A percentile compares a stretch with the other conserved stretches of the same genome.
These are phyloP conservation scores for Wickerhamiella australiensis DNA, from an alignment of 805 yeast genomes.

Conservation along the genomic window DNA sequence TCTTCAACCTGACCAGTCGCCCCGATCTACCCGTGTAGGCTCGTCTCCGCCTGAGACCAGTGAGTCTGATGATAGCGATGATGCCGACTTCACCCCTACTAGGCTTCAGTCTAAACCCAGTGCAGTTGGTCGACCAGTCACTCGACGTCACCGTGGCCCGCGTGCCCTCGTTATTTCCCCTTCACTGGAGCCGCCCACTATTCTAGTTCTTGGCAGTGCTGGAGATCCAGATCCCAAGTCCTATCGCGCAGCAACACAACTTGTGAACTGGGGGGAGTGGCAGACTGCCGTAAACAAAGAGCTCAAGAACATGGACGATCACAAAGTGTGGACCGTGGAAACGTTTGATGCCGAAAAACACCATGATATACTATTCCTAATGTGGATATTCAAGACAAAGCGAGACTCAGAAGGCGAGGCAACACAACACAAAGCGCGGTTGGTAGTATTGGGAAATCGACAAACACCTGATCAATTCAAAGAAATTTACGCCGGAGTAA, in stretches of 20 bases:
- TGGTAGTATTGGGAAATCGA: background rate
- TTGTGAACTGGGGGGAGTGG: background rate
- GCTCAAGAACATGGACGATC: background rate
- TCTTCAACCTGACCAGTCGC: no score
- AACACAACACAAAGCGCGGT: background rate
- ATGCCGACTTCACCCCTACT: no score
- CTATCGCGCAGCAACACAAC: background rate
- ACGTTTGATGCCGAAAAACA: background rate
- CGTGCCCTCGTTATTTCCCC: background rate
- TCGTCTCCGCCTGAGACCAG: no score
- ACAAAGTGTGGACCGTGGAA: background rate
- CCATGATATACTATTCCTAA: background rate
- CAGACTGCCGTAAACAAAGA: background rate
- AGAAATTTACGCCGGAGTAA: slow-evolving; percentile 1
- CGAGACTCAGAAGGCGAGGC: background rate
- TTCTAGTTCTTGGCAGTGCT: no score
- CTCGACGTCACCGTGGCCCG: no score
- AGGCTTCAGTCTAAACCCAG: no score
- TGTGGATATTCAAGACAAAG: slow-evolving; percentile 3
- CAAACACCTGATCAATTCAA: background rate
- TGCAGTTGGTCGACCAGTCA: no score
- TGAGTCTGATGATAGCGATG: no score
- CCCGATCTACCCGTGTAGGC: no score
- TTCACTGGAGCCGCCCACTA: no score
- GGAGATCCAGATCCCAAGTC: background rate